A percentile compares a stretch with the other conserved stretches of the same genome.
Evolutionary conservation across 75 land plant genomes (phyloP).

Genomic region (Picea glauca): DNA sequence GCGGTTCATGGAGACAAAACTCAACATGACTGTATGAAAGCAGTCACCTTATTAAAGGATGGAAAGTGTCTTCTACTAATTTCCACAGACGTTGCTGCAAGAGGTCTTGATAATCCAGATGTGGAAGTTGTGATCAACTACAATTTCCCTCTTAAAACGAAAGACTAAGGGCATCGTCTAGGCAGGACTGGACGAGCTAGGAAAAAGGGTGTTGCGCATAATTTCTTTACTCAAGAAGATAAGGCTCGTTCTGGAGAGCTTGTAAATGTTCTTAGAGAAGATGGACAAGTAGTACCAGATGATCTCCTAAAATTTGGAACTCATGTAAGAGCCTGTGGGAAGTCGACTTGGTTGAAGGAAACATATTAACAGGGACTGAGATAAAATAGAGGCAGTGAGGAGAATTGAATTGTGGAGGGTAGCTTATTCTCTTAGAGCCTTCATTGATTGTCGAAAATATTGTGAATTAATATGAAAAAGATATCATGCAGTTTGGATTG

Average conservation of each 20-base stretch:
- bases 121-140: constrained; percentile 96
- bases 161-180: constrained; percentile 97
- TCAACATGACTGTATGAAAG: constrained; percentile 69
- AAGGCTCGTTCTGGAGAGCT: constrained; percentile 94
- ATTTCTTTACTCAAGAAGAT: too few relatives aligned
- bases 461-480: too few relatives aligned
- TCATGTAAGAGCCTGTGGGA: constrained; percentile 38
- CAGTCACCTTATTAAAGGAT: constrained; percentile 70
- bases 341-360: too few relatives aligned
- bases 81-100: constrained; percentile 89
- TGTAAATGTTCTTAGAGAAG: constrained; percentile 93
- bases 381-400: too few relatives aligned
- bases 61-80: constrained; percentile 79
- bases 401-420: too few relatives aligned
- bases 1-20: constrained; percentile 87
- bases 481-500: too few relatives aligned
- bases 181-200: constrained; percentile 92
- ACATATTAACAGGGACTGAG: too few relatives aligned
- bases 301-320: constrained; percentile 89
- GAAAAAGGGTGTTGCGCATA: constrained; percentile 6
- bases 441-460: too few relatives aligned
- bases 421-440: too few relatives aligned
- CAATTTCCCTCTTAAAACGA: constrained; percentile 87
- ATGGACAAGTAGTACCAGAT: constrained; percentile 75
- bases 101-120: constrained; percentile 93